Evolutionary conservation across 768 basidiomycete species (phyloP), one percentile per base, ranked within the genome.

Genomic region (Crucibulum laeve): DNA sequence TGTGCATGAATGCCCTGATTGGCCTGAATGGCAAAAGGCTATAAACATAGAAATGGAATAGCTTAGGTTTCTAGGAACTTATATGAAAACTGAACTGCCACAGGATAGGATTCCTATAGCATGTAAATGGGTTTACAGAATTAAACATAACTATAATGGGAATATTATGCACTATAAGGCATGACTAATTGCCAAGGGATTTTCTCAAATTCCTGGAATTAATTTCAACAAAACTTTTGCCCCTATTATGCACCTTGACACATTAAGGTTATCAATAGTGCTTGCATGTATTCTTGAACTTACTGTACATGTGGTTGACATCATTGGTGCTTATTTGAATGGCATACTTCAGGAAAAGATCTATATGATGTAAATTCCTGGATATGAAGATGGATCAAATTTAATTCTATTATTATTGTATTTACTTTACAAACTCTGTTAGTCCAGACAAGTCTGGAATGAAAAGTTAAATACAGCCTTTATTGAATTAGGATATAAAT

Each of bases 121-220:
- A 8, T 30, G 28, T n/a, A 30, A n/a, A 30, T 30, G 28, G 28
- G 28, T 30, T n/a, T 30, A 30, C n/a, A 30, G n/a, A 30, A 8
- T 30, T 40, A 55, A 59, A 41, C 40, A 39, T 8, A 48, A 59
- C 39, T 45, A 35, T 7, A 15, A 34, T n/a, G 52, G 57, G 3
- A 43, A 48, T 26, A 42, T 55, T 24, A 39, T 59, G 54, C 73
- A 74, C 51, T 71, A 62, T 7, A 46, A 67, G 10, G 60, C 47
- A 3, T 7, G 36, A 11, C 40, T 76, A 1, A 68, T 74, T 0
- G 69, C 68, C 0, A 58, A 69, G 41, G 71, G 71, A 0, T 73
- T 59, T 53, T 55, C 60, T 0, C 72, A 77, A 26, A 52, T 59
- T 1, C 55, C 51, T 3, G 67, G 68, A 1, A 35, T 64, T 4